Evolutionary conservation across 352 stramenopile genomes (phyloP).

Genomic region (Peronospora farinosa): DNA sequence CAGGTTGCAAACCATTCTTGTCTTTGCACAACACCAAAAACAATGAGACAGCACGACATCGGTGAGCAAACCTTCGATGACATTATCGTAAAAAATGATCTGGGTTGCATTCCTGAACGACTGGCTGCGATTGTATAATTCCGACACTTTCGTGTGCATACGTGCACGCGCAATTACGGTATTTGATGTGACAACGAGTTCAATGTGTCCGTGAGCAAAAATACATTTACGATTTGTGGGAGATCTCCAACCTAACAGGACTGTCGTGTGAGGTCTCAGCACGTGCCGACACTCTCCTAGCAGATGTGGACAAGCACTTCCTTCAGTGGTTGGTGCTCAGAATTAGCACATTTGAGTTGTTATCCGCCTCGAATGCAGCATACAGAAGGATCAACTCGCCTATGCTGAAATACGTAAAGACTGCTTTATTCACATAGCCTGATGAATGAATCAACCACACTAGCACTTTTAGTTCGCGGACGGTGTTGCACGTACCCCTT

Average conservation of each 20-base stretch:
- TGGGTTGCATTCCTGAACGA: slow-evolving; percentile 56
- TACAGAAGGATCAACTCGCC: slow-evolving; percentile 12
- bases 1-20: no score
- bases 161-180: slow-evolving; percentile 66
- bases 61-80: slow-evolving; percentile 24
- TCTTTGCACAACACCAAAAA: no score
- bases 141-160: slow-evolving; percentile 43
- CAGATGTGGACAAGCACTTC: slow-evolving; percentile 50
- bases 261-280: slow-evolving; percentile 43
- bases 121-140: slow-evolving; percentile 48
- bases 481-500: slow-evolving; percentile 1
- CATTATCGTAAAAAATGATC: slow-evolving; percentile 43
- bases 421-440: background rate
- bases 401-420: slow-evolving; percentile 16
- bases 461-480: slow-evolving; percentile 1
- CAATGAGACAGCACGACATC: slow-evolving; percentile 21
- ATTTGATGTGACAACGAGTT: slow-evolving; percentile 44
- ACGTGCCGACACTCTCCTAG: slow-evolving; percentile 50
- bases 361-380: background rate
- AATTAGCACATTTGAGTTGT: slow-evolving; percentile 23
- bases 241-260: slow-evolving; percentile 19
- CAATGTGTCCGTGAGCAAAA: slow-evolving; percentile 59
- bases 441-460: slow-evolving; percentile 1
- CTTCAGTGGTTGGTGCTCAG: slow-evolving; percentile 52
- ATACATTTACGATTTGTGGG: slow-evolving; percentile 78